These are phyloP conservation scores for Salix suchowensis DNA, from an alignment of 345 rosid species.

Conservation along the genomic window DNA sequence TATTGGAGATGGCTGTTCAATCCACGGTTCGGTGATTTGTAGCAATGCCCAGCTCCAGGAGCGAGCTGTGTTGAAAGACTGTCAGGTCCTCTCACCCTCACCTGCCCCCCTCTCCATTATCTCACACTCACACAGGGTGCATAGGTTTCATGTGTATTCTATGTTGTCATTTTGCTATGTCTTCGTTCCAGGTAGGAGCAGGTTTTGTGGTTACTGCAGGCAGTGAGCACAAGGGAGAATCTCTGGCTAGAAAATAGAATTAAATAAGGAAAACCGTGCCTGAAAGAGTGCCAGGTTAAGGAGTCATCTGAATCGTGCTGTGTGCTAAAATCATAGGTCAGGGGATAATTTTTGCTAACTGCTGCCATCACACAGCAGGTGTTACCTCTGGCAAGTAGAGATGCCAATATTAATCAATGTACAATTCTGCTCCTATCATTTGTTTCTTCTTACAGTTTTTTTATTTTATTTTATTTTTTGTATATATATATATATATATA, in stretches of 20 bases:
- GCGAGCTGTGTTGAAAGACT: constrained; percentile 71
- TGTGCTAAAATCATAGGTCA: background rate
- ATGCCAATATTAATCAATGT: background rate
- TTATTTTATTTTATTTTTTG: background rate
- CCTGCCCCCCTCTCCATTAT: background rate
- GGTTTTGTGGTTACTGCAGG: constrained; percentile 68
- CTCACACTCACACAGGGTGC: background rate
- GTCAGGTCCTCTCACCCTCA: constrained; percentile 56
- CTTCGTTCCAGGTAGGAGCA: constrained; percentile 62
- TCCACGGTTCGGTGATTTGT: constrained; percentile 89
- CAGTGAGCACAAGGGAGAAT: constrained; percentile 76
- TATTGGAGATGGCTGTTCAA: constrained; percentile 84
- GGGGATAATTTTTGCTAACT: background rate
- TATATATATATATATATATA: too few species aligned
- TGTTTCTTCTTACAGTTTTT: background rate
- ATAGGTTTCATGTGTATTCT: background rate
- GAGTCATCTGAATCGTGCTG: background rate
- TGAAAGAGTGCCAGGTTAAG: background rate
- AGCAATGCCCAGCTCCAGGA: constrained; percentile 92
- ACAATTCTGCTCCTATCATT: background rate
- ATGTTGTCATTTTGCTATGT: background rate
- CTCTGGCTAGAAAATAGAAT: constrained; percentile 68
- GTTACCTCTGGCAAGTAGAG: constrained; percentile 6
- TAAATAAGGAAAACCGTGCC: constrained; percentile 4
- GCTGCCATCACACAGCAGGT: constrained; percentile 1